Evolutionary conservation across 2,329 filamentous ascomycete genomes (phyloP), one percentile per base, ranked within the genome.

Genomic region (Chaetomiaceae sp.): DNA sequence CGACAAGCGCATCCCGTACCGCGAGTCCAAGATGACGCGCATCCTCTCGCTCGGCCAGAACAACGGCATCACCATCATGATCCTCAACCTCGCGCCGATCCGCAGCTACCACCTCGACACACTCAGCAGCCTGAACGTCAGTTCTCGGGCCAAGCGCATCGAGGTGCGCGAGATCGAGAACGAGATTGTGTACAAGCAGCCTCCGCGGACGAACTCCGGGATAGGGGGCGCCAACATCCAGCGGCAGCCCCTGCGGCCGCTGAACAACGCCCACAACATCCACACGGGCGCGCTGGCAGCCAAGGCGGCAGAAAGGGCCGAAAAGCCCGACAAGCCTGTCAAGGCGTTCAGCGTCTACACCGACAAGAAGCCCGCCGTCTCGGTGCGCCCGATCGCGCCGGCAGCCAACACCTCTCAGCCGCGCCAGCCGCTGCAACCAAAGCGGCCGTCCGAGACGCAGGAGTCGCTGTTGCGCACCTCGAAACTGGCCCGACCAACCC

Each of bases 121-220:
- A 0, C 78, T 96, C 6, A 95, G 89, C 71, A 96, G 91, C 58
- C 75, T 97, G 49, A 96, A 96, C 66, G 94, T 97, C 65, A 94
- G 91, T 65, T 96, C 94, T 47, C 82, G 92, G 11, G 95, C 92
- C 22, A 96, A 96, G 76, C 90, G 95, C 65, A 96, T 97, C 62
- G 92, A 97, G 69, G 87, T 96, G 11, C 86, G 90, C 47, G 94
- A 97, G 69, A 89, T 96, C 54, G 92, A 97, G 70, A 97, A 97
- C 65, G 91, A 96, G 66, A 87, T 95, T 4, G 85, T 96, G 37
- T 95, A 89, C 74, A 90, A 88, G 66, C 85, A 88, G 50, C 80
- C 82, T 51, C 83, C 86, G 25, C 79, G 83, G 52, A 75, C 71
- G 61, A 63, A 68, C 47, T 63, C 68, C 61, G 60, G 72, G 59